Base-by-base conservation (phyloP, 139 green algal genomes). In the Auxenochlorella pyrenoidosa region DNA sequence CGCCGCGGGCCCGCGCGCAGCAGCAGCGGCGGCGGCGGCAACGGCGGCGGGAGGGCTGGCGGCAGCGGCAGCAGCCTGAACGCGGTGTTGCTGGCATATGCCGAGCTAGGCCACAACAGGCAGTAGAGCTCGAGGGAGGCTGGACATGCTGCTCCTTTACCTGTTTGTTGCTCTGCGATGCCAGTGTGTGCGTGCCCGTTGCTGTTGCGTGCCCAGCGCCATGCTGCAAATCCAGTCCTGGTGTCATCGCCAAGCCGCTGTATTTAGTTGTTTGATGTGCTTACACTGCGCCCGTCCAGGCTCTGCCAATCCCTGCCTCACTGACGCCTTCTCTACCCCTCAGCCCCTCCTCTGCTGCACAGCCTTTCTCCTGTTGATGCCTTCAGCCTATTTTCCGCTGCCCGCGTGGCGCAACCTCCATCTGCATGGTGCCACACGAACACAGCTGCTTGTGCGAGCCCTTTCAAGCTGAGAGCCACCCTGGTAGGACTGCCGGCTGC, bases 61-160 rank as follows among this genome's bases (percentile, higher is more conserved):
- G 40, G 73, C 40, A n/a, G 38, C 12, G 21, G 30, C 32, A 24
- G 79, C 58, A 40, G 28, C 21, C 54, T 84, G 54, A 28, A 36
- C 15, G n/a, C n/a, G n/a, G 38, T 36, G 28, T 34, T 84, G 51
- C 38, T 44, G 34, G 78, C 78, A 0, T 84, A 84, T 36, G 78
- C 40, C 3, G 54, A 84, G 78, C 78, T 84, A 28, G 78, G 78
- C 38, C 43, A 65, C n/a, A 72, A 72, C 54, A 84, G 63, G 44
- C 44, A 65, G 44, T 36, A 30, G 10, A 15, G 44, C n/a, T 30
- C 15, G 47, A 24, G 51, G 21, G 34, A 59, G 15, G 76, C 30
- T 13, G 8, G 15, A 0, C 32, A 4, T 44, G 32, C 30, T n/a
- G 21, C 2, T 3, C 22, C 16, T 59, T 59, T 1, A 44, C 18